Conservation (phyloP, 2,329 filamentous ascomycete species). For the Epicoccum nigrum region DNA sequence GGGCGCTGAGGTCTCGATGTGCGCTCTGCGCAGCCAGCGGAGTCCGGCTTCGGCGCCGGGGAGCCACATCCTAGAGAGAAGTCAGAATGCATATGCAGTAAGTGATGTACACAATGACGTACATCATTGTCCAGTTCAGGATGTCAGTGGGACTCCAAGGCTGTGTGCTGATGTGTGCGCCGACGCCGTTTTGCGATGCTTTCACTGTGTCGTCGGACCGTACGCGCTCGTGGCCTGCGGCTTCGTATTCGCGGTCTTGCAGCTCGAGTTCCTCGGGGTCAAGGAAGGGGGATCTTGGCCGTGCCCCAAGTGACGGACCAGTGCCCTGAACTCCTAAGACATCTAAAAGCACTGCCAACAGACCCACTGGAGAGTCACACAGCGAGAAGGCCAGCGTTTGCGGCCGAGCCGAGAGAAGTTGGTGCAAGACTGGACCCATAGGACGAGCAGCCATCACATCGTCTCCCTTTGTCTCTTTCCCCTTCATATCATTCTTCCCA, state of each 20-base stretch:
- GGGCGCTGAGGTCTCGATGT: slow-evolving; percentile 27
- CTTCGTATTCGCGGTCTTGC: slow-evolving; percentile 22
- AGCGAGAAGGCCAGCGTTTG: slow-evolving; percentile 47
- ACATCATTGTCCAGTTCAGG: slow-evolving; percentile 58
- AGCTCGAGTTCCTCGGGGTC: slow-evolving; percentile 39
- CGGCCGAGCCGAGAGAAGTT: slow-evolving; percentile 39
- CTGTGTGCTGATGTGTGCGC: not conserved
- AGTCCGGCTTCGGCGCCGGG: slow-evolving; percentile 30
- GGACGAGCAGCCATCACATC: not conserved
- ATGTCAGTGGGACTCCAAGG: slow-evolving; percentile 56
- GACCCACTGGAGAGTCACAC: slow-evolving; percentile 48
- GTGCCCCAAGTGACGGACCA: slow-evolving; percentile 20
- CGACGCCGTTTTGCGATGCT: not conserved
- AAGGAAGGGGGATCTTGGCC: slow-evolving; percentile 39
- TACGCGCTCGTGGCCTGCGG: slow-evolving; percentile 11
- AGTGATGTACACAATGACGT: slow-evolving; percentile 27
- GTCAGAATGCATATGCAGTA: not conserved
- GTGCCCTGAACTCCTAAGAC: slow-evolving; percentile 34
- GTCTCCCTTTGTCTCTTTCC: not conserved
- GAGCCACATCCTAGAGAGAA: slow-evolving; percentile 11
- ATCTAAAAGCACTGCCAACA: slow-evolving; percentile 44
- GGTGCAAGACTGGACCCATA: slow-evolving; percentile 28
- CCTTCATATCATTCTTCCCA: not conserved
- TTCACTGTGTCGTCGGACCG: slow-evolving; percentile 10
- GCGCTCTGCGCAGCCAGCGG: slow-evolving; percentile 53